These are phyloP conservation scores for Mycena sp. DNA, from an alignment of 1,284 basidiomycete species.

Conservation along the genomic window DNA sequence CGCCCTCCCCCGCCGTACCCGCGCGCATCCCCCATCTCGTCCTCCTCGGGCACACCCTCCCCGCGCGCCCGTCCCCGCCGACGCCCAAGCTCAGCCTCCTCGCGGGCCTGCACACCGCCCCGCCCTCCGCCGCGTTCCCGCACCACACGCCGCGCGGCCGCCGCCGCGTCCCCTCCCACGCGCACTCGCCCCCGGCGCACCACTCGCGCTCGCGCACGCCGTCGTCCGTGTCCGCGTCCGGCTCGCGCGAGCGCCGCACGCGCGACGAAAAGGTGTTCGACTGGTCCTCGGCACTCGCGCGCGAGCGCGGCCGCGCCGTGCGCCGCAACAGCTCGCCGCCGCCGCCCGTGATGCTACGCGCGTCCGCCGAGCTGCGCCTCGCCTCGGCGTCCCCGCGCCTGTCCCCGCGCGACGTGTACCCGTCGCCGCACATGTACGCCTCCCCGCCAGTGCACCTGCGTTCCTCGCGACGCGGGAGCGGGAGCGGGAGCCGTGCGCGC, in stretches of 20 bases:
- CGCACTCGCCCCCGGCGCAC: no score
- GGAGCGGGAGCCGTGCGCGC: constrained; percentile 40
- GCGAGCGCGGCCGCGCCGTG: constrained; percentile 16
- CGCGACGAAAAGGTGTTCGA: constrained; percentile 45
- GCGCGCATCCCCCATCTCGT: constrained; percentile 50
- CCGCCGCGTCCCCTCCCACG: constrained; percentile 30
- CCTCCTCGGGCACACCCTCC: constrained; percentile 59
- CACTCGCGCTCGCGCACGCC: not conserved
- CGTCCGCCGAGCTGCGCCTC: constrained; percentile 35
- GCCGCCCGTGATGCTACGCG: not conserved
- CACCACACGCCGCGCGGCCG: constrained; percentile 30
- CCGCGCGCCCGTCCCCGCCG: constrained; percentile 60
- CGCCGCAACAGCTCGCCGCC: constrained; percentile 24
- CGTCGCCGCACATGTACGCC: not conserved
- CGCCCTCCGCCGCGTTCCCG: constrained; percentile 37
- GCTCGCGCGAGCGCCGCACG: constrained; percentile 33
- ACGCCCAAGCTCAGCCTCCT: constrained; percentile 59
- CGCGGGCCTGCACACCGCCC: constrained; percentile 35
- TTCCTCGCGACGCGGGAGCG: constrained; percentile 34
- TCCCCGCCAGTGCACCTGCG: not conserved
- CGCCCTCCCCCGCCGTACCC: constrained; percentile 38
- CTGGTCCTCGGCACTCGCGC: constrained; percentile 19
- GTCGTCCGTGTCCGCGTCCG: constrained; percentile 20
- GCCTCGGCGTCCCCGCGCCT: no score
- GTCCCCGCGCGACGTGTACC: constrained; percentile 15